Conservation (phyloP, 495 filamentous ascomycete genomes). For the Pyrenula massariospora region DNA sequence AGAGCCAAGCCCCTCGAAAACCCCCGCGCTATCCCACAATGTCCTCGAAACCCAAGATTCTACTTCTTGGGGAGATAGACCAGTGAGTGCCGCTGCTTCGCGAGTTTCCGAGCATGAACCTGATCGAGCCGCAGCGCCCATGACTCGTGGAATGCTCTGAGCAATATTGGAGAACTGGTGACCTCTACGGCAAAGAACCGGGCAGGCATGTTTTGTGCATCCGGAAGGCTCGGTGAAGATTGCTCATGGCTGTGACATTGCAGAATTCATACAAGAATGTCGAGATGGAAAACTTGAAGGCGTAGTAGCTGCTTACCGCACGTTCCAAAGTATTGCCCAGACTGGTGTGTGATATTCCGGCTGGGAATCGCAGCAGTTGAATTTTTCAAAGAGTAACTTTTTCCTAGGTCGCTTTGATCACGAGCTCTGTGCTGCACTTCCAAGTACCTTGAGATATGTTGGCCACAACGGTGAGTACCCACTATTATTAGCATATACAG, state of each 20-base stretch:
- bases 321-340: slow-evolving; percentile 51
- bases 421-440: slow-evolving; percentile 52
- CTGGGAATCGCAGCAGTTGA: too few species aligned
- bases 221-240: slow-evolving; percentile 26
- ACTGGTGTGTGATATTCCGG: too few species aligned
- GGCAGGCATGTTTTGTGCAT: slow-evolving; percentile 7
- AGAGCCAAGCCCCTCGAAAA: not conserved
- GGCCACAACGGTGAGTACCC: slow-evolving; percentile 36
- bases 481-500: not conserved
- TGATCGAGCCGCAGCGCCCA: slow-evolving; percentile 19
- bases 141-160: slow-evolving; percentile 36
- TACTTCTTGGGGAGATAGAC: slow-evolving; percentile 44
- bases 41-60: slow-evolving; percentile 34
- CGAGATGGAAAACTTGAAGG: slow-evolving; percentile 54
- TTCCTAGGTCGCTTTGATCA: too few species aligned
- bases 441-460: slow-evolving; percentile 38
- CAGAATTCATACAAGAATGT: slow-evolving; percentile 65
- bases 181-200: slow-evolving; percentile 30
- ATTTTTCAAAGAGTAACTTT: too few species aligned
- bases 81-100: slow-evolving; percentile 29
- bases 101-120: not conserved
- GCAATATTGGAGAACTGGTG: slow-evolving; percentile 36
- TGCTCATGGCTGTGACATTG: slow-evolving; percentile 11
- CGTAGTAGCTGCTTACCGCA: slow-evolving; percentile 62
- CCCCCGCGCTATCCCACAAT: not conserved